A percentile compares a stretch with the other conserved stretches of the same genome.
Evolutionary conservation across 2,329 filamentous ascomycete genomes (phyloP).

Genomic region (Zymoseptoria brevis): DNA sequence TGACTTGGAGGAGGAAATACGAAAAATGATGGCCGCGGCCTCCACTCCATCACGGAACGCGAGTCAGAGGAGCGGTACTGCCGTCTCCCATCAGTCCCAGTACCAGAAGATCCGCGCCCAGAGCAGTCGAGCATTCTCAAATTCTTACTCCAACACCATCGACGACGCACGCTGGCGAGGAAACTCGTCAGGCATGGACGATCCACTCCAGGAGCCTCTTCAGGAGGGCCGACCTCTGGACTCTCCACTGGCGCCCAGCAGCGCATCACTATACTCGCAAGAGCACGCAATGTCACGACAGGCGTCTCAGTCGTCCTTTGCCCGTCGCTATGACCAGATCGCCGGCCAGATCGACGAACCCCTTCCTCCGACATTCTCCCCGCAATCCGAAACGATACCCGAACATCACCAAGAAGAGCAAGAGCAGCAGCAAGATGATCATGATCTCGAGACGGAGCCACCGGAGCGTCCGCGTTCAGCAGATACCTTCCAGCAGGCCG

Average conservation of each 20-base stretch:
- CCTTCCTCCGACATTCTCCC: constrained; percentile 20
- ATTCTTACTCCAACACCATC: constrained; percentile 64
- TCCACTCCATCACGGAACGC: constrained; percentile 14
- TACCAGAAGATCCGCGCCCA: constrained; percentile 8
- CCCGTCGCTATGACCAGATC: constrained; percentile 24
- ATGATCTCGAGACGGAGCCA: constrained; percentile 5
- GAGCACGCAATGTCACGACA: constrained; percentile 3
- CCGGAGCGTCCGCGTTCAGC: constrained; percentile 44
- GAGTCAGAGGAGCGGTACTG: constrained; percentile 13
- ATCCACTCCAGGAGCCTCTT: constrained; percentile 34
- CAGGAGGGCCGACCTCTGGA: constrained; percentile 30
- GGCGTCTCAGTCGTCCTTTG: constrained; percentile 22
- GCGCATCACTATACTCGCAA: constrained; percentile 12
- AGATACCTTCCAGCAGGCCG: constrained; percentile 57
- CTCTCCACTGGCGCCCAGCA: constrained; percentile 26
- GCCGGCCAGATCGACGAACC: constrained; percentile 25
- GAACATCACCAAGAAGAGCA: constrained; percentile 5
- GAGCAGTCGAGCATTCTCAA: constrained; percentile 45
- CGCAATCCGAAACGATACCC: constrained; percentile 2
- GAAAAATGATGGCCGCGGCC: constrained; percentile 55
- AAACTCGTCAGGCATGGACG: constrained; percentile 52
- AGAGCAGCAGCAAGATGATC: constrained; percentile 6
- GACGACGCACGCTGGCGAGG: constrained; percentile 58
- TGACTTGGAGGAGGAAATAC: constrained; percentile 70
- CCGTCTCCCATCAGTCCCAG: constrained; percentile 15